These are phyloP conservation scores for Hanseniaspora guilliermondii DNA, from an alignment of 805 yeast species.

Conservation along the genomic window DNA sequence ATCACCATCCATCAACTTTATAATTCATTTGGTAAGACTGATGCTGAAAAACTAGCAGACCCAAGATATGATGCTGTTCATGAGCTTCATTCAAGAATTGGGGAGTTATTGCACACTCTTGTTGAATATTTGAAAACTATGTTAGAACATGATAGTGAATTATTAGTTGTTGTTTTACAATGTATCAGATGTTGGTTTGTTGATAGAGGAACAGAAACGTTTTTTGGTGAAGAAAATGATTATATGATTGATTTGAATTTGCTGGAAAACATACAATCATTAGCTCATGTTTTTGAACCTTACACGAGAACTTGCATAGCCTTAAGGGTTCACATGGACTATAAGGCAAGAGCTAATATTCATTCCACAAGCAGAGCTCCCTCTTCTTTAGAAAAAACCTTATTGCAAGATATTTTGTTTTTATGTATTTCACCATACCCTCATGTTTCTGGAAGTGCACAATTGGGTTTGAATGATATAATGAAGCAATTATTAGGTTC, in stretches of 20 bases:
- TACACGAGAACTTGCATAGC: conserved; percentile 71
- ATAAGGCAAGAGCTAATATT: conserved; percentile 57
- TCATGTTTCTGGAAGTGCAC: conserved; percentile 59
- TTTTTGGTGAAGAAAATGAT: conserved; percentile 44
- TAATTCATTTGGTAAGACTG: conserved; percentile 49
- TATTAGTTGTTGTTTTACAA: conserved; percentile 49
- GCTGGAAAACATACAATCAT: conserved; percentile 46
- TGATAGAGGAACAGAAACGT: conserved; percentile 64
- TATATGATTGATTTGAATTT: conserved; percentile 43
- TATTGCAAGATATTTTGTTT: conserved; percentile 53
- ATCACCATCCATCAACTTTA: conserved; percentile 50
- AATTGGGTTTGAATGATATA: conserved; percentile 50
- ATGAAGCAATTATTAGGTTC: conserved; percentile 61
- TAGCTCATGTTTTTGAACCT: conserved; percentile 52
- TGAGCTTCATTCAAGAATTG: conserved; percentile 45
- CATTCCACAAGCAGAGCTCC: conserved; percentile 65
- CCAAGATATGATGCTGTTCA: conserved; percentile 45
- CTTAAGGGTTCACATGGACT: conserved; percentile 59
- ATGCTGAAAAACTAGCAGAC: conserved; percentile 32
- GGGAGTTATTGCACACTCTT: conserved; percentile 49
- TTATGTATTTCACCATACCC: conserved; percentile 59
- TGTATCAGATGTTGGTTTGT: conserved; percentile 65
- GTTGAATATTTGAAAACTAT: conserved; percentile 35
- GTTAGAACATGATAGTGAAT: conserved; percentile 50
- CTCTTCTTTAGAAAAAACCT: conserved; percentile 46